phyloP scores from a whole-genome alignment of 805 yeast genomes.

The Lipomyces yamanashiensis region DNA sequence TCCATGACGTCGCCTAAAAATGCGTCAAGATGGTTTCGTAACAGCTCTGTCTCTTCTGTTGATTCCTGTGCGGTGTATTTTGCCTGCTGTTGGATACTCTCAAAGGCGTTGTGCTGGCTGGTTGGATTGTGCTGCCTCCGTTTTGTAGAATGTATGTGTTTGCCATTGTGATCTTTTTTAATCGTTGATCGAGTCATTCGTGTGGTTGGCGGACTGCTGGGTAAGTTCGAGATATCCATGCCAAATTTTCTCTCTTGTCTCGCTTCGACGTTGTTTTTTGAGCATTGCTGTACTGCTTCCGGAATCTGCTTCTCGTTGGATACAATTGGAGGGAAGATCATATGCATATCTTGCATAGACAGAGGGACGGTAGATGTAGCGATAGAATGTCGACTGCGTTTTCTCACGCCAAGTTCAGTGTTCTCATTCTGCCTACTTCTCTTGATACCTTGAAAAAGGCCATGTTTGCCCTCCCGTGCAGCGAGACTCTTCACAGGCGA shows the following conservation, averaged over 20 bases:
- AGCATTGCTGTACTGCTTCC: not conserved
- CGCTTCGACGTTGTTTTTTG: not conserved
- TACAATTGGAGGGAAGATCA: conserved; percentile 10
- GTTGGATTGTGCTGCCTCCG: too few relatives aligned
- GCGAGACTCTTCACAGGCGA: not conserved
- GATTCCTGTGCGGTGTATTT: not conserved
- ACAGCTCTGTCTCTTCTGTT: not conserved
- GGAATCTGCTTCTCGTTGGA: not conserved
- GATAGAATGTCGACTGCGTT: conserved; percentile 6
- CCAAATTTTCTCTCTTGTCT: conserved; percentile 4
- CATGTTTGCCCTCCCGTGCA: not conserved
- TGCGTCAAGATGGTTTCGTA: not conserved
- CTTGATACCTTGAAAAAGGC: not conserved
- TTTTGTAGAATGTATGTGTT: not conserved
- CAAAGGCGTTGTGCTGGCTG: too few relatives aligned
- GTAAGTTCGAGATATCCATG: conserved; percentile 6
- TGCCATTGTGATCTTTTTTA: not conserved
- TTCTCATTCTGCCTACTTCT: not conserved
- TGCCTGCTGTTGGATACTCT: not conserved
- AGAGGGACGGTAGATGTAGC: conserved; percentile 9
- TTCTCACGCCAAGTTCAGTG: not conserved
- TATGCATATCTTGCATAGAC: conserved; percentile 8
- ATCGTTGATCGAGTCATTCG: not conserved
- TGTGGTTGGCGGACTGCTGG: conserved; percentile 12
- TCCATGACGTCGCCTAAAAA: conserved; percentile 7